Base-by-base conservation (phyloP, 306 rosid genomes). In the Cicer yamashitae region DNA sequence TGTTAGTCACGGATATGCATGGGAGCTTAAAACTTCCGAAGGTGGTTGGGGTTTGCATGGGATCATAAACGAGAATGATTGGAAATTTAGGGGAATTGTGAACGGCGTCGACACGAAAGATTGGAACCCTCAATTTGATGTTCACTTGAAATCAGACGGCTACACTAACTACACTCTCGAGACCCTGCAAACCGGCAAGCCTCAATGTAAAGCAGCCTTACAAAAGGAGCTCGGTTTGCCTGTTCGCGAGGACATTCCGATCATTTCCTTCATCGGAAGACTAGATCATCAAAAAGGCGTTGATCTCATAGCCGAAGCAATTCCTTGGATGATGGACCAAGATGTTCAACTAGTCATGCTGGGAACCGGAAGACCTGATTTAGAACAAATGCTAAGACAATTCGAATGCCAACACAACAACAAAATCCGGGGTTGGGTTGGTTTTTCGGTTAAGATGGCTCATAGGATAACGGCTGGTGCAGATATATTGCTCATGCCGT, bases 21-120 rank as follows among this genome's bases (percentile, higher is more conserved):
- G 96, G 99, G 99, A 94, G 83, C 74, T 94, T 50, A 94, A 84
- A 86, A 94, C 98, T 41, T 22, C 73, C 10, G 97, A 87, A 67
- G 98, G 99, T 4, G 99, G 99, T 66, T 92, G 99, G 99, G 99
- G 99, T 77, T 82, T 94, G 83, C 90, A 94, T 59, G 87, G 77
- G 40, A 90, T 94, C 70, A 89, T 92, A 77, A 84, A 83, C 48
- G 99, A 90, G 62, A 92, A 67, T 71, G 89, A 90, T 85, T 94
- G 99, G 99, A 94, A 94, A 80, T 75, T 92, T 1, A 78, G 83
- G 40, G 99, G 99, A 52, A 94, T 94, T 65, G 99, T 94, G 76
- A 94, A 94, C 50, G 99, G 99, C 25, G 84, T 94, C 71, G 99
- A 94, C 73, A 83, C 78, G 9, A 82, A 86, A 82, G 98, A 94